A percentile compares a stretch with the other conserved stretches of the same genome.
These are phyloP conservation scores for Hura crepitans DNA, from an alignment of 441 rosid species.

Conservation along the genomic window DNA sequence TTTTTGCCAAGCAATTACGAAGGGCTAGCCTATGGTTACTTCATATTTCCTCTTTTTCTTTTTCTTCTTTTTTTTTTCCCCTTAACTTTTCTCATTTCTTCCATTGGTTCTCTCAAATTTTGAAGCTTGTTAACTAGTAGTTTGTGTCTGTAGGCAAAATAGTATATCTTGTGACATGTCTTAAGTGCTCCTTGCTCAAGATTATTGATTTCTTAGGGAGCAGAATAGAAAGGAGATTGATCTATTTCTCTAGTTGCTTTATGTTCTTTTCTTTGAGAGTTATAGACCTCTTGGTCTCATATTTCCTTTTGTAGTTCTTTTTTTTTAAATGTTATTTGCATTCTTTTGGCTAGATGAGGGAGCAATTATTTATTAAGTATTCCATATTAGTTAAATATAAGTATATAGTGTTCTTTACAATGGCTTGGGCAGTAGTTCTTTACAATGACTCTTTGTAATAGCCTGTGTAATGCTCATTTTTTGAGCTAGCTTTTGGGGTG, in stretches of 20 bases:
- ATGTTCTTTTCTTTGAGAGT: background rate
- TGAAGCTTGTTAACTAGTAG: background rate
- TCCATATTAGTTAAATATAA: too few species aligned
- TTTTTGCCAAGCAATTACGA: background rate
- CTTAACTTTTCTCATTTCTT: background rate
- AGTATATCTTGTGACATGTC: too few species aligned
- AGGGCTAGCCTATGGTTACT: background rate
- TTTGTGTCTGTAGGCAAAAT: background rate
- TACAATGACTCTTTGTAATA: too few species aligned
- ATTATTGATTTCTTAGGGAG: background rate
- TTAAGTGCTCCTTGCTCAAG: too few species aligned
- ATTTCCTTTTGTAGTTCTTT: background rate
- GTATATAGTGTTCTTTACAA: too few species aligned
- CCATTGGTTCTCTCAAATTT: background rate
- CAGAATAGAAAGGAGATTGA: background rate
- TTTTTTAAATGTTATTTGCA: background rate
- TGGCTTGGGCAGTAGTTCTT: too few species aligned
- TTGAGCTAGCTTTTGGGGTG: too few species aligned
- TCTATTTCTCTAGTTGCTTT: background rate
- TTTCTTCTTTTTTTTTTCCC: too few species aligned
- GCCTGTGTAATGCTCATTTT: too few species aligned
- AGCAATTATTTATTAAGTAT: too few species aligned
- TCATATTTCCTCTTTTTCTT: background rate
- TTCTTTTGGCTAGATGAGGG: background rate
- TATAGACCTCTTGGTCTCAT: background rate